Percentiles rank a stretch among this genome's conserved stretches.
Conservation (phyloP, 805 yeast species). For the Kregervanrija delftensis region DNA sequence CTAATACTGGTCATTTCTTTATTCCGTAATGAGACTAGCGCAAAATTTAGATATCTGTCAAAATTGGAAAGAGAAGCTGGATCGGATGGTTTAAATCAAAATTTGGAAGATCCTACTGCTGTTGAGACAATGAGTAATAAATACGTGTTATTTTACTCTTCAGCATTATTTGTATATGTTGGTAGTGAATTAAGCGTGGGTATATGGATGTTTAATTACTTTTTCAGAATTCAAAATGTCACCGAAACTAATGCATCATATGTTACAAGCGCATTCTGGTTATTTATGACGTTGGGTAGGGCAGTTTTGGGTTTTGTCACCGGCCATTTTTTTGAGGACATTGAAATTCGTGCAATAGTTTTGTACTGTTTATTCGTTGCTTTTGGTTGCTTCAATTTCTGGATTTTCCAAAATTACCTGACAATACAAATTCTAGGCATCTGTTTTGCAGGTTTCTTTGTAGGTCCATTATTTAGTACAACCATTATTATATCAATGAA, state of each 20-base stretch:
- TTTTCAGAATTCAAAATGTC: constrained; percentile 33
- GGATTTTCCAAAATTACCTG: constrained; percentile 18
- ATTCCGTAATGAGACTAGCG: constrained; percentile 38
- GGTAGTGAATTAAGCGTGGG: constrained; percentile 51
- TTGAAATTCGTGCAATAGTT: constrained; percentile 34
- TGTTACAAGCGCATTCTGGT: constrained; percentile 47
- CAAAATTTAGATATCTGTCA: constrained; percentile 32
- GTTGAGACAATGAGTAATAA: constrained; percentile 26
- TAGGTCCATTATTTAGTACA: constrained; percentile 60
- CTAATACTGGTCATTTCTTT: constrained; percentile 20
- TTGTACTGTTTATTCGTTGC: constrained; percentile 31
- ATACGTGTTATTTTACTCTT: constrained; percentile 34
- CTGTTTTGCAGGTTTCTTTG: constrained; percentile 38
- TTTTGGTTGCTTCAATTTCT: constrained; percentile 28
- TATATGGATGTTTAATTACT: constrained; percentile 43
- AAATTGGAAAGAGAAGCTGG: constrained; percentile 3
- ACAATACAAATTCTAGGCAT: constrained; percentile 29
- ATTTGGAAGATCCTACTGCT: constrained; percentile 11
- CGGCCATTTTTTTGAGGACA: constrained; percentile 34
- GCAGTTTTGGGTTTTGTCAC: constrained; percentile 41
- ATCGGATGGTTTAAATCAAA: constrained; percentile 4
- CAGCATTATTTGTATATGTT: constrained; percentile 39
- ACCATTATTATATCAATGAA: constrained; percentile 59
- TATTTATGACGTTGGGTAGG: constrained; percentile 44
- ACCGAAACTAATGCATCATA: constrained; percentile 35